These are phyloP conservation scores for Raffaelea arxii DNA, from an alignment of 2,329 filamentous ascomycete genomes.

Conservation along the genomic window DNA sequence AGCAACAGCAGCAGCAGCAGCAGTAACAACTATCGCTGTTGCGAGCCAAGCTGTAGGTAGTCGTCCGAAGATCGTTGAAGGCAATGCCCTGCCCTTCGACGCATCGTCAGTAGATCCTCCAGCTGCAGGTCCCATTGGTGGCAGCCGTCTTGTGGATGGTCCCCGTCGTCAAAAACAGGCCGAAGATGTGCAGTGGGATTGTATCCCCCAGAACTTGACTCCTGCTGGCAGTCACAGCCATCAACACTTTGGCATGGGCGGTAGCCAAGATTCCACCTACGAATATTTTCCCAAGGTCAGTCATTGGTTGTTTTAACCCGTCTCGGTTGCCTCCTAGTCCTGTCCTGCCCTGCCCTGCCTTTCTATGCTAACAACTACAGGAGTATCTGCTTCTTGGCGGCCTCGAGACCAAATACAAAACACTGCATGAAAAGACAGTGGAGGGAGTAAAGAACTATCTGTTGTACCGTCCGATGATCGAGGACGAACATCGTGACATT, in stretches of 20 bases:
- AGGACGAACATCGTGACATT: conserved; percentile 55
- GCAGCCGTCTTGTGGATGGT: not conserved
- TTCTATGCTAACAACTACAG: conserved; percentile 21
- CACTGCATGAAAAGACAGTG: conserved; percentile 60
- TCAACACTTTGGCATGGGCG: conserved; percentile 49
- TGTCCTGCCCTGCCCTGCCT: too few relatives aligned
- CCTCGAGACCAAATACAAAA: conserved; percentile 58
- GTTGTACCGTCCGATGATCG: conserved; percentile 68
- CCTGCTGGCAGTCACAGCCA: conserved; percentile 31
- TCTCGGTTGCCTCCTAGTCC: not conserved
- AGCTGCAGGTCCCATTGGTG: not conserved
- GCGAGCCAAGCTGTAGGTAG: too few relatives aligned
- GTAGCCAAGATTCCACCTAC: conserved; percentile 60
- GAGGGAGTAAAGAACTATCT: conserved; percentile 62
- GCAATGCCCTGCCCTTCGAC: too few relatives aligned
- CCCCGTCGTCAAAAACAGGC: too few relatives aligned
- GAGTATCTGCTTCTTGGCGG: conserved; percentile 71
- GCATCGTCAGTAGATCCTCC: not conserved
- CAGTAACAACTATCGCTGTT: too few relatives aligned
- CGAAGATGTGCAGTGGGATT: conserved; percentile 31
- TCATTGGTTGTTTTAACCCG: not conserved
- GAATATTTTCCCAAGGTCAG: conserved; percentile 55
- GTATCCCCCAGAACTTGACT: conserved; percentile 50
- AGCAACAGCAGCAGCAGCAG: too few relatives aligned
- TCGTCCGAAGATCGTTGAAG: too few relatives aligned